phyloP scores from a whole-genome alignment of 116 monocot genomes.

The Phalaenopsis hybrid region DNA sequence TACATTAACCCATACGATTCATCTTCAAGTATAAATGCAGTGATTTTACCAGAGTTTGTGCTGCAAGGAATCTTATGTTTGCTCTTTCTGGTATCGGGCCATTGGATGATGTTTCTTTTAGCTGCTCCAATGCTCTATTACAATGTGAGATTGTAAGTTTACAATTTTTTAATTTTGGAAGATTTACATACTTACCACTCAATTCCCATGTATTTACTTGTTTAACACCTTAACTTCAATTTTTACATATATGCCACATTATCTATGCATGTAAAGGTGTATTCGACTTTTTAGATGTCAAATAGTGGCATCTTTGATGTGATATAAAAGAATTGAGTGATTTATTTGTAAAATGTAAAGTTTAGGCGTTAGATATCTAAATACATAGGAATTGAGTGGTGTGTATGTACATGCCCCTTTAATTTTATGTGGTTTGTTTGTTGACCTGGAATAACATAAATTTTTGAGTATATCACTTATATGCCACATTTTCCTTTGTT shows the following conservation, averaged over 20 bases:
- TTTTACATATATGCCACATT: too few species aligned
- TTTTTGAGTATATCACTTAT: background rate
- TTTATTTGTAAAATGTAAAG: too few species aligned
- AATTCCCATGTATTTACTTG: too few species aligned
- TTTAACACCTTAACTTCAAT: too few species aligned
- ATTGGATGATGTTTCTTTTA: slow-evolving; percentile 68
- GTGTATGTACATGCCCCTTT: too few species aligned
- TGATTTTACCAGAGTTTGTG: slow-evolving; percentile 59
- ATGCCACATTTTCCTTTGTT: background rate
- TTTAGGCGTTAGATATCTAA: too few species aligned
- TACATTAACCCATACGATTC: slow-evolving; percentile 90
- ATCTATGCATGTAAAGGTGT: too few species aligned
- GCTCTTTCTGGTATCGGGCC: slow-evolving; percentile 63
- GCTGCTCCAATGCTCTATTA: slow-evolving; percentile 60
- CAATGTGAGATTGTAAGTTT: slow-evolving; percentile 74
- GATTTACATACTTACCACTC: too few species aligned
- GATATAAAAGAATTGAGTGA: too few species aligned
- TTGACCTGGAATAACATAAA: background rate
- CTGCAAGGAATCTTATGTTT: slow-evolving; percentile 62
- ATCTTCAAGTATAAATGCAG: slow-evolving; percentile 64
- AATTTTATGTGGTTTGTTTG: background rate
- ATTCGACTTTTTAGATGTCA: too few species aligned
- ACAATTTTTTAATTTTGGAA: slow-evolving; percentile 23
- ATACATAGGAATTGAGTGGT: too few species aligned
- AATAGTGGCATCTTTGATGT: too few species aligned